Conservation (phyloP, 116 monocot species). For the Iris pallida region DNA sequence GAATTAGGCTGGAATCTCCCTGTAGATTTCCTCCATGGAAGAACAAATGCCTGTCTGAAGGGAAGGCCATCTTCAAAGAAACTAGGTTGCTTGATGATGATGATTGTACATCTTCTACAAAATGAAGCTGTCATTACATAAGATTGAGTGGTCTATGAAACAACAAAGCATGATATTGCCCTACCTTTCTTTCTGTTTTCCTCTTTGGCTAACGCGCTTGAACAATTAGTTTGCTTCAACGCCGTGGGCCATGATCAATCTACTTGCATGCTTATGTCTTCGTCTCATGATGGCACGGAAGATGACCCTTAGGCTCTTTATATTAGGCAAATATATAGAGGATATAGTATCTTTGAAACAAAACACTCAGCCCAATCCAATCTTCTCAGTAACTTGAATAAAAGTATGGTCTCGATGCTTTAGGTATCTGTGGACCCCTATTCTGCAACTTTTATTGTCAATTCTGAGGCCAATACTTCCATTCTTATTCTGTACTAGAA, state of each 20-base stretch:
- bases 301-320: slow-evolving; percentile 11
- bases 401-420: slow-evolving; percentile 45
- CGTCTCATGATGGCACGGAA: slow-evolving; percentile 10
- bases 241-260: background rate
- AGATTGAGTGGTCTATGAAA: background rate
- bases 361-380: slow-evolving; percentile 29
- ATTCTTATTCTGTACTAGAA: slow-evolving; percentile 46
- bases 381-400: slow-evolving; percentile 33
- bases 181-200: slow-evolving; percentile 14
- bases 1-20: slow-evolving; percentile 58
- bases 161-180: background rate
- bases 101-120: slow-evolving; percentile 45
- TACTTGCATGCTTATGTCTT: slow-evolving; percentile 14
- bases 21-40: slow-evolving; percentile 31
- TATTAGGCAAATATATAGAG: slow-evolving; percentile 28
- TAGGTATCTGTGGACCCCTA: slow-evolving; percentile 39
- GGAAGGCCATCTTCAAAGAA: slow-evolving; percentile 31
- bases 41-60: slow-evolving; percentile 43
- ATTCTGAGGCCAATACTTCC: slow-evolving; percentile 26
- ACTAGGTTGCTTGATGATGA: slow-evolving; percentile 35
- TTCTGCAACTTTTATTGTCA: slow-evolving; percentile 41
- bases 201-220: slow-evolving; percentile 5
- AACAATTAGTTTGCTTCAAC: slow-evolving; percentile 11
- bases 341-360: slow-evolving; percentile 38
- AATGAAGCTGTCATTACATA: background rate